Conservation (phyloP, 2,329 filamentous ascomycete species). For the Colletotrichum falcatum region DNA sequence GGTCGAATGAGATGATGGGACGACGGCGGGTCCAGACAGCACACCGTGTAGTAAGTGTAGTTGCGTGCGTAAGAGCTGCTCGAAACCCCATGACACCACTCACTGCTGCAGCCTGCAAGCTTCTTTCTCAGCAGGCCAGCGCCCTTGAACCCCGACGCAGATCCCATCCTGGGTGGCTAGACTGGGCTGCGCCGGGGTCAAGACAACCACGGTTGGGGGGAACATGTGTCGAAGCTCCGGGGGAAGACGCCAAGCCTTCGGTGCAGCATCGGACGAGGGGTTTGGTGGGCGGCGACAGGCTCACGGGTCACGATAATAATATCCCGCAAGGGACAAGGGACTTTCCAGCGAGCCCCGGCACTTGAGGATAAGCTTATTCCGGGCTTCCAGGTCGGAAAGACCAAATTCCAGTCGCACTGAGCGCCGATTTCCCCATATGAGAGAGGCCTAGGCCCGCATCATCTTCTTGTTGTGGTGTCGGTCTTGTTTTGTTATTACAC, state of each 20-base stretch:
- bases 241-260: constrained; percentile 29
- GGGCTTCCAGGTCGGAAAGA: neutral
- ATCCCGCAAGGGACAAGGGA: neutral
- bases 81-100: too few relatives aligned
- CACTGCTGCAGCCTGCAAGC: neutral
- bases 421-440: neutral
- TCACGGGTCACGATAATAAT: neutral
- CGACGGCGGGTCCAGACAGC: neutral
- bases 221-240: constrained; percentile 11
- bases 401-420: neutral
- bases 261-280: constrained; percentile 12
- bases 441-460: too few relatives aligned
- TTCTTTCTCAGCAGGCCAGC: neutral
- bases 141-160: neutral
- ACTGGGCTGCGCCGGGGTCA: neutral
- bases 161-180: neutral
- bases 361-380: constrained; percentile 8
- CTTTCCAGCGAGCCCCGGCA: neutral
- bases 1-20: neutral
- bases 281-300: constrained; percentile 1
- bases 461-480: too few relatives aligned
- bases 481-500: neutral
- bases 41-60: too few relatives aligned
- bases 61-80: too few relatives aligned
- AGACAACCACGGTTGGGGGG: neutral